phyloP scores from a whole-genome alignment of 2,329 filamentous ascomycete genomes.

The Laburnicola sp. region DNA sequence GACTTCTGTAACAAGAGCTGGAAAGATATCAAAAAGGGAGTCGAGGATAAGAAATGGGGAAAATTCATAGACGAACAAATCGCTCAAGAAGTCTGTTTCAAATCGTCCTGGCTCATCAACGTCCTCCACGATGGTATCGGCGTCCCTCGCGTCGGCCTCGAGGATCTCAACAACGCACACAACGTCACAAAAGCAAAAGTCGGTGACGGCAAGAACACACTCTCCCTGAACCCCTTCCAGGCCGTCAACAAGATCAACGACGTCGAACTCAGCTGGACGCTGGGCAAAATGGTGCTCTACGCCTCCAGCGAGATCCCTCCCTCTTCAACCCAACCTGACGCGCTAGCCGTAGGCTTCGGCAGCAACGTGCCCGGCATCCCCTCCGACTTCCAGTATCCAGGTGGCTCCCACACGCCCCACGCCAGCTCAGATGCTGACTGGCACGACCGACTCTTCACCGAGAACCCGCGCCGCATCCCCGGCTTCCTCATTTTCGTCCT shows the following conservation, averaged over 20 bases:
- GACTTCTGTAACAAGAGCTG: slow-evolving; percentile 86
- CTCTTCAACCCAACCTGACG: slow-evolving; percentile 50
- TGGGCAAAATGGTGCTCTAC: slow-evolving; percentile 95
- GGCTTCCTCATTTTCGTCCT: slow-evolving; percentile 76
- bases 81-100: slow-evolving; percentile 91
- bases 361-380: slow-evolving; percentile 73
- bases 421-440: slow-evolving; percentile 54
- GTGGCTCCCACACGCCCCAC: slow-evolving; percentile 54
- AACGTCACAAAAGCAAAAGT: slow-evolving; percentile 75
- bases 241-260: slow-evolving; percentile 90
- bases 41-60: slow-evolving; percentile 69
- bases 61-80: slow-evolving; percentile 73
- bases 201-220: slow-evolving; percentile 70
- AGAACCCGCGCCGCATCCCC: slow-evolving; percentile 67
- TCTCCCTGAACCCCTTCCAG: slow-evolving; percentile 83
- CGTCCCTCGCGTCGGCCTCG: slow-evolving; percentile 80
- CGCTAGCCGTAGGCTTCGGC: slow-evolving; percentile 86
- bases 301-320: slow-evolving; percentile 85
- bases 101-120: slow-evolving; percentile 96
- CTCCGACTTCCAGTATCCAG: slow-evolving; percentile 81
- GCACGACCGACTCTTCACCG: slow-evolving; percentile 65
- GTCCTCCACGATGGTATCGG: slow-evolving; percentile 95
- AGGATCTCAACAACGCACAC: slow-evolving; percentile 59
- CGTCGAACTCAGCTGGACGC: slow-evolving; percentile 93
- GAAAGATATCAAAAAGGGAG: slow-evolving; percentile 69